Evolutionary conservation across 371 early-diverging fungal genomes (phyloP), one percentile per base, ranked within the genome.

Genomic region (Zychaea mexicana): DNA sequence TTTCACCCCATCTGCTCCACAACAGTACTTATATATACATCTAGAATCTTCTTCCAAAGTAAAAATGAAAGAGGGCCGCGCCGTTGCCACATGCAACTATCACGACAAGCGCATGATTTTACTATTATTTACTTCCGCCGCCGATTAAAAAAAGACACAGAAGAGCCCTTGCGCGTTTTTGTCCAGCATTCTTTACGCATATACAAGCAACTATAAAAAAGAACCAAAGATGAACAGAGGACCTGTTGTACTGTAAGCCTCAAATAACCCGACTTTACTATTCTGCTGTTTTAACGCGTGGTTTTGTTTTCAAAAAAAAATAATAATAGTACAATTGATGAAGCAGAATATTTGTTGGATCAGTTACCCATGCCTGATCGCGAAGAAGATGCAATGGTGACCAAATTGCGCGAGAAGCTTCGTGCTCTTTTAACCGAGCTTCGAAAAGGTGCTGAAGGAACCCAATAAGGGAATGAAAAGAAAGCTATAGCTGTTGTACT

Each of bases 251-350:
- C 42, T 71, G 71, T 71, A 64, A 52, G 66, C 49, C 46, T 36
- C 6, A 19, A 5, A 33, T n/a, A 32, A 12, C 42, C 3, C 42
- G 4, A 1, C n/a, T n/a, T n/a, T n/a, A n/a, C 15, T 15, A 12
- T 42, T 1, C 3, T 39, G 17, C 7, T 12, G 17, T 17, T 12
- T 63, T 42, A 22, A 56, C 26, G 9, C 27, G 7, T 32, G 32
- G 3, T 28, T 8, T 42, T 42, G 4, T 42, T 42, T 42, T 42
- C 24, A 19, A n/a, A n/a, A n/a, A n/a, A n/a, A n/a, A n/a, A n/a
- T n/a, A n/a, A n/a, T n/a, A n/a, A n/a, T 62, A 80, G 81, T 33
- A 70, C 78, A 21, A 82, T 84, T 68, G 85, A 84, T 65, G 85
- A 84, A 69, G 85, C 82, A 38, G 83, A 84, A 64, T 82, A 70